Conservation (phyloP, 2,329 filamentous ascomycete genomes). For the Falciphora oryzae region DNA sequence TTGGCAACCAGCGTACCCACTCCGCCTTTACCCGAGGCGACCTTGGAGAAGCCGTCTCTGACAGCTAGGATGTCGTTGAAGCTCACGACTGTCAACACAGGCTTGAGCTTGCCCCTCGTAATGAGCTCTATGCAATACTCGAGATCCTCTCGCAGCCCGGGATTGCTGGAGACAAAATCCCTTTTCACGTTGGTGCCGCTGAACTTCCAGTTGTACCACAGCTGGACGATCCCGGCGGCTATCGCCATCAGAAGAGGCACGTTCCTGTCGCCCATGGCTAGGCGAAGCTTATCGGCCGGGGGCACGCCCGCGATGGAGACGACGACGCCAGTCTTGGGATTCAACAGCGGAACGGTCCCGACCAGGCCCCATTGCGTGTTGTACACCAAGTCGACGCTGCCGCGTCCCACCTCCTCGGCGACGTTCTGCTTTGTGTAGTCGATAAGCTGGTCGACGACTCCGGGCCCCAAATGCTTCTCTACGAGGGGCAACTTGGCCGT, state of each 20-base stretch:
- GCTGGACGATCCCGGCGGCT: conserved; percentile 23
- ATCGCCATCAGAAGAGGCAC: conserved; percentile 17
- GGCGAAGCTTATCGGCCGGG: conserved; percentile 21
- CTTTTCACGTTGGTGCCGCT: conserved; percentile 38
- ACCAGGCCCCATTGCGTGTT: conserved; percentile 39
- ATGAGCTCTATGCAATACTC: conserved; percentile 35
- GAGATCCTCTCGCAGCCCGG: conserved; percentile 33
- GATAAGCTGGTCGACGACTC: conserved; percentile 42
- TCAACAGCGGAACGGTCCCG: conserved; percentile 32
- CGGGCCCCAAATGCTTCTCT: conserved; percentile 30
- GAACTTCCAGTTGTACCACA: conserved; percentile 36
- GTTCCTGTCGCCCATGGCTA: conserved; percentile 28
- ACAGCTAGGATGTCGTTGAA: conserved; percentile 39
- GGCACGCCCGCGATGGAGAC: conserved; percentile 35
- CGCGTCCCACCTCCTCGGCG: conserved; percentile 29
- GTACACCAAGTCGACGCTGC: conserved; percentile 43
- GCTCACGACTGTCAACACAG: conserved; percentile 34
- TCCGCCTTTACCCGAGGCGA: conserved; percentile 36
- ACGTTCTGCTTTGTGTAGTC: conserved; percentile 42
- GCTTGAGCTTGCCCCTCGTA: conserved; percentile 35
- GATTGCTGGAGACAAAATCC: conserved; percentile 39
- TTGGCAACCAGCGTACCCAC: conserved; percentile 38
- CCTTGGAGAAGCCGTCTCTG: conserved; percentile 32
- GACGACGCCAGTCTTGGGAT: conserved; percentile 30
- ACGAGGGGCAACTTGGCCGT: conserved; percentile 44